Conservation (phyloP, 2,329 filamentous ascomycete genomes). For the Fusarium caatingaense region DNA sequence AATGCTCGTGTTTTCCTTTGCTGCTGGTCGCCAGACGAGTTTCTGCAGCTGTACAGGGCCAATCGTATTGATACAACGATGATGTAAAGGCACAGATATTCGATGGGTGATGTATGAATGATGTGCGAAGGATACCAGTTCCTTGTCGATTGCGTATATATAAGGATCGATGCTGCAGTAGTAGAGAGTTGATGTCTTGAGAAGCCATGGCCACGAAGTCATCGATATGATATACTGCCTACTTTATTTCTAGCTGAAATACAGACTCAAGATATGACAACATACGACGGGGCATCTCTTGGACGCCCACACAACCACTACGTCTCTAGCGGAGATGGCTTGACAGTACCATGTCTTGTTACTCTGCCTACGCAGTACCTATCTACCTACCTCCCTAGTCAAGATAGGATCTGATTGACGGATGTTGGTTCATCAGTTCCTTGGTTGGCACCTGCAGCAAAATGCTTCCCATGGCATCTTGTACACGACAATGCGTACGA, state of each 20-base stretch:
- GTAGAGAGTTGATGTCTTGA: background rate
- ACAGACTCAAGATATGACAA: conserved; percentile 30
- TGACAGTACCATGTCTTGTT: background rate
- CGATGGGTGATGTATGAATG: conserved; percentile 20
- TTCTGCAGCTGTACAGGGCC: background rate
- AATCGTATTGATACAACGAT: background rate
- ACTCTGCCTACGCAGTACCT: background rate
- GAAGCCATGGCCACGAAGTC: background rate
- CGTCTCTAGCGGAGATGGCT: conserved; percentile 19
- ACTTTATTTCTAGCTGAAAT: conserved; percentile 9
- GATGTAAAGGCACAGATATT: background rate
- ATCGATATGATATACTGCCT: conserved; percentile 9
- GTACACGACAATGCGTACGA: background rate
- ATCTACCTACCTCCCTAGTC: conserved; percentile 15
- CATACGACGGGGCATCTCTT: conserved; percentile 23
- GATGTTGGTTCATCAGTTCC: conserved; percentile 5
- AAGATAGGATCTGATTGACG: conserved; percentile 18
- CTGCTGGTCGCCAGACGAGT: background rate
- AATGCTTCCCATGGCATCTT: background rate
- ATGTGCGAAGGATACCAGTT: background rate
- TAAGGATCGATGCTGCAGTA: background rate
- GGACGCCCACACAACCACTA: conserved; percentile 34
- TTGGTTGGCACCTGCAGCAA: background rate
- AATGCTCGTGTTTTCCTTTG: background rate
- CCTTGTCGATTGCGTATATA: background rate